A percentile compares a stretch with the other conserved stretches of the same genome.
Conservation (phyloP, 2,329 filamentous ascomycete species). For the Neopestalotiopsis rosae region DNA sequence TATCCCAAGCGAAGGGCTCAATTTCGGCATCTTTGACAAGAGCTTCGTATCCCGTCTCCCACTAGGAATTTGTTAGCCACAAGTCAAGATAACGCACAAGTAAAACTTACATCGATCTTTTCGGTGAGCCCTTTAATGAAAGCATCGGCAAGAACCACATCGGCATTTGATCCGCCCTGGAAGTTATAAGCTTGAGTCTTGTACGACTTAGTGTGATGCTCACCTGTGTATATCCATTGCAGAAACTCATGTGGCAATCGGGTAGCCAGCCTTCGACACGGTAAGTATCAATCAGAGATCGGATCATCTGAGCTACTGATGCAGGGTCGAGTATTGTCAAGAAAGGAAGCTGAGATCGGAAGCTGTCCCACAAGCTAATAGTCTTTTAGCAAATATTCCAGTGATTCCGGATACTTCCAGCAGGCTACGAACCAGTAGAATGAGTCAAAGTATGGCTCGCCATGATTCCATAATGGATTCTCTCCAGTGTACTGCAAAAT, state of each 20-base stretch:
- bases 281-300: slow-evolving; percentile 75
- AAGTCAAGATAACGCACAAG: not conserved
- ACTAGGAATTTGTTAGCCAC: slow-evolving; percentile 46
- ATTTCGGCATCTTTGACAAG: slow-evolving; percentile 75
- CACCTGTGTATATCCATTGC: slow-evolving; percentile 72
- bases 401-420: not conserved
- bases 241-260: slow-evolving; percentile 78
- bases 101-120: slow-evolving; percentile 54
- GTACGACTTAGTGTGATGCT: not conserved
- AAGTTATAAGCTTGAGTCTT: slow-evolving; percentile 31
- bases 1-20: slow-evolving; percentile 72
- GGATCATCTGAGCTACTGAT: slow-evolving; percentile 69
- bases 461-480: slow-evolving; percentile 69
- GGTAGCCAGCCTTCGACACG: slow-evolving; percentile 73
- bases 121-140: slow-evolving; percentile 68
- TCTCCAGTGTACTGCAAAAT: slow-evolving; percentile 65
- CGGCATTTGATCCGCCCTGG: slow-evolving; percentile 75
- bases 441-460: slow-evolving; percentile 75
- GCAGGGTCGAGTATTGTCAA: slow-evolving; percentile 70
- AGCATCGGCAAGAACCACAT: slow-evolving; percentile 70
- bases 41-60: slow-evolving; percentile 72
- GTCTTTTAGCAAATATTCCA: slow-evolving; percentile 18
- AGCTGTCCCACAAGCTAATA: slow-evolving; percentile 70
- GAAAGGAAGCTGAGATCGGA: slow-evolving; percentile 71
- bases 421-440: slow-evolving; percentile 65